phyloP scores from a whole-genome alignment of 805 yeast species.

The Lachancea cidri region DNA sequence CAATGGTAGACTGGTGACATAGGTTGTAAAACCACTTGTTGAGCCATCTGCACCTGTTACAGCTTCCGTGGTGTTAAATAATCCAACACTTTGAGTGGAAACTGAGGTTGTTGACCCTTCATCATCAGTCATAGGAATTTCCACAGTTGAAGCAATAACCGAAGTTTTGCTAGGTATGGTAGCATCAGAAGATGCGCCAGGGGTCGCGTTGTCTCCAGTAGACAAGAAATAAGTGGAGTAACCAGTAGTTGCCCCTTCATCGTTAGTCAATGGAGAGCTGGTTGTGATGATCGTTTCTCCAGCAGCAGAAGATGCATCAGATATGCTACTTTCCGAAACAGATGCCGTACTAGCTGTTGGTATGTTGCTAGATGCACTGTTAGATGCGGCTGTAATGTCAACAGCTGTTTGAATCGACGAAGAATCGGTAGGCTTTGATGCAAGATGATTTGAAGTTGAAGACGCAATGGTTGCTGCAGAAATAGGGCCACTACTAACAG shows the following conservation, averaged over 20 bases:
- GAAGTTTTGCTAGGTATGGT: background rate
- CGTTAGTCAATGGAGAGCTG: background rate
- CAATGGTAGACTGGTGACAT: background rate
- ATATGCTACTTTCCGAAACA: too few relatives aligned
- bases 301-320: too few relatives aligned
- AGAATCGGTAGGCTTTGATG: too few relatives aligned
- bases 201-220: background rate
- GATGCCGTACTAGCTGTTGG: background rate
- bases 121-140: background rate
- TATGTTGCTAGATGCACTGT: too few relatives aligned
- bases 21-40: background rate
- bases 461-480: background rate
- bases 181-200: background rate
- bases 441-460: too few relatives aligned
- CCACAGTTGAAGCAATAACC: background rate
- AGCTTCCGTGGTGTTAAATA: constrained; percentile 1
- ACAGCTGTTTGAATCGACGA: too few relatives aligned
- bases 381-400: too few relatives aligned
- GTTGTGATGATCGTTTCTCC: background rate
- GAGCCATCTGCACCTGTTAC: background rate
- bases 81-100: background rate
- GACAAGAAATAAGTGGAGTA: background rate
- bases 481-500: background rate
- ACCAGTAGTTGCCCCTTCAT: background rate
- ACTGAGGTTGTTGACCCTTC: background rate